phyloP scores from a whole-genome alignment of 1,139 yeast species.

The Taphrina confusa region DNA sequence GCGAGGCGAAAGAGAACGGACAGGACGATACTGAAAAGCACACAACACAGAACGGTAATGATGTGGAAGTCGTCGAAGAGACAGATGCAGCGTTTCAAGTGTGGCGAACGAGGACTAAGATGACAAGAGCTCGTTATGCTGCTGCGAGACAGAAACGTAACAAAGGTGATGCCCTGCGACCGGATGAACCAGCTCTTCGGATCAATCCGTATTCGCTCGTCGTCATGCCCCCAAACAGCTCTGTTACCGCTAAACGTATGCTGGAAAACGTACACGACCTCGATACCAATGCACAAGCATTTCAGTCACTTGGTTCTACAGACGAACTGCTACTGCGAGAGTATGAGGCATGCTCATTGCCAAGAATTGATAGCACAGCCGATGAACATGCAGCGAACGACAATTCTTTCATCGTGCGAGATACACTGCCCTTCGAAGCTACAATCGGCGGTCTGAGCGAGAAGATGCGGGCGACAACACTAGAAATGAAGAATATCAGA shows the following conservation, averaged over 20 bases:
- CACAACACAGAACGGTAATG: slow-evolving; percentile 2
- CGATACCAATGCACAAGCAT: not conserved
- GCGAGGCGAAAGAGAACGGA: not conserved
- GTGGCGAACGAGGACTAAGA: slow-evolving; percentile 32
- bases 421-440: slow-evolving; percentile 3
- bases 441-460: slow-evolving; percentile 40
- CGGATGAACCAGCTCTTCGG: slow-evolving; percentile 11
- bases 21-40: not conserved
- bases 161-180: slow-evolving; percentile 12
- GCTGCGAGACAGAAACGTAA: slow-evolving; percentile 26
- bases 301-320: not conserved
- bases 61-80: slow-evolving; percentile 23
- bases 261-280: slow-evolving; percentile 5
- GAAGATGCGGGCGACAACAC: slow-evolving; percentile 64
- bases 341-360: slow-evolving; percentile 13
- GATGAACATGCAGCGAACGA: not conserved
- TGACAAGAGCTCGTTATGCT: slow-evolving; percentile 21
- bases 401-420: slow-evolving; percentile 1
- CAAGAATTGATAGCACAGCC: not conserved
- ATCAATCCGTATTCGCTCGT: slow-evolving; percentile 8
- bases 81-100: slow-evolving; percentile 20
- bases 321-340: slow-evolving; percentile 24
- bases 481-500: slow-evolving; percentile 82
- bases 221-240: not conserved
- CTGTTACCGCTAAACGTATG: slow-evolving; percentile 6